Base-by-base conservation (phyloP, 768 basidiomycete species). In the Kwoniella pini region DNA sequence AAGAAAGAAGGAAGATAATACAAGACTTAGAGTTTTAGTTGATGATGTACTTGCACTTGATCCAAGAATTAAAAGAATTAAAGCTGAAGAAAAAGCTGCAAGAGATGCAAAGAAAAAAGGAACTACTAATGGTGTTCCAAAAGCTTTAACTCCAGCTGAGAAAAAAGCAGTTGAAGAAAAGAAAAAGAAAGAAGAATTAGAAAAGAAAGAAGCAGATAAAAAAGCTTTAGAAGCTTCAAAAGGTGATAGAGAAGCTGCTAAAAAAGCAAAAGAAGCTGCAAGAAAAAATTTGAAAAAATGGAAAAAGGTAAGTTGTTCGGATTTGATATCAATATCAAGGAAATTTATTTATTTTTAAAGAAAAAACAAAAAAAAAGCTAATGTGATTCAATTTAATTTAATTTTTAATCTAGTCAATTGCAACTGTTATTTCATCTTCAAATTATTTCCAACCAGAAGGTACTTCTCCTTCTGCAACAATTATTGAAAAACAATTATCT, bases 31-130 rank as follows among this genome's bases (percentile, higher is more conserved):
- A 54, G 82, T 82, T 26, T 82, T 99, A 24, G 92, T 99, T 50
- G 95, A 98, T 81, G 81, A 88, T 57, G 85, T 90, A 22, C 84
- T 96, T 48, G 81, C 72, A 66, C 79, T 87, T 57, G 95, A 99
- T 78, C 95, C 95, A 24, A 89, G 95, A 64, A 96, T 99, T 83
- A 97, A 92, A 81, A 84, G 91, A 56, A 93, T 96, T 84, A 95
- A 93, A 79, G 89, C 90, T 69, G 86, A 95, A 75, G 95, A 98
- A 80, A 98, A 97, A 79, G 91, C 89, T 63, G 90, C 90, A 0
- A 83, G 92, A 11, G 92, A 93, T 71, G 89, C 90, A 36, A 97
- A 96, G 83, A 93, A 91, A 82, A 85, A 84, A 80, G 79, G 73
- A 9, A 68, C 62, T 6, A 60, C 50, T 6, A 60, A 51, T 22